phyloP scores from a whole-genome alignment of 371 early-diverging fungal species.

The Parasitella parasitica region DNA sequence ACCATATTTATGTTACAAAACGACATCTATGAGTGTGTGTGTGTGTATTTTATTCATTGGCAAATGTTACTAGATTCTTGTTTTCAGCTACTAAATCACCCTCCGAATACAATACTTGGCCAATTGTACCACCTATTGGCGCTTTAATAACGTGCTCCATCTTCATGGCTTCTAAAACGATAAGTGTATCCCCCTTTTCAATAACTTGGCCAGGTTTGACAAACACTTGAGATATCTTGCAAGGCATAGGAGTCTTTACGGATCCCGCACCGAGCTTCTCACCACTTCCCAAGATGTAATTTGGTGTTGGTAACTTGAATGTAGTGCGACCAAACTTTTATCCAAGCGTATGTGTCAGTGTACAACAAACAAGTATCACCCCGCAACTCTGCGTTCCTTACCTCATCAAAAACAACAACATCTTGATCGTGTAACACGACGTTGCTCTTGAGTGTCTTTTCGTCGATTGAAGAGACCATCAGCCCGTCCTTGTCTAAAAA shows the following conservation, averaged over 20 bases:
- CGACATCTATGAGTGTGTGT: not conserved
- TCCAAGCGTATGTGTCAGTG: not conserved
- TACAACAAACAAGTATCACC: not conserved
- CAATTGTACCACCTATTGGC: constrained; percentile 75
- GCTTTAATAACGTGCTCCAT: constrained; percentile 96
- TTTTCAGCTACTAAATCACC: constrained; percentile 92
- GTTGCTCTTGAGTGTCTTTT: constrained; percentile 54
- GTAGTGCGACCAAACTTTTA: constrained; percentile 59
- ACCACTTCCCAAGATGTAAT: constrained; percentile 47
- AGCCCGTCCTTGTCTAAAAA: constrained; percentile 43
- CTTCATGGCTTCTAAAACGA: constrained; percentile 97
- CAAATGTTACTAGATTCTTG: constrained; percentile 79
- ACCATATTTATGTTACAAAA: not conserved
- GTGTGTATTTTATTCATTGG: constrained; percentile 22
- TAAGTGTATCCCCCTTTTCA: constrained; percentile 77
- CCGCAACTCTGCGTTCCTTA: constrained; percentile 12
- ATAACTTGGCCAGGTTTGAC: constrained; percentile 82
- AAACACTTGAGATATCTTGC: constrained; percentile 89
- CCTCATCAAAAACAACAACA: constrained; percentile 69
- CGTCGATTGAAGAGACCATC: constrained; percentile 60
- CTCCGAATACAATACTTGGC: constrained; percentile 72
- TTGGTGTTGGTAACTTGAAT: constrained; percentile 63
- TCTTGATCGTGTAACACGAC: constrained; percentile 62
- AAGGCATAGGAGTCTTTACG: constrained; percentile 94
- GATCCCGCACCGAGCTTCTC: constrained; percentile 62